These are phyloP conservation scores for Pichia scutulata DNA, from an alignment of 805 yeast species.

Conservation along the genomic window DNA sequence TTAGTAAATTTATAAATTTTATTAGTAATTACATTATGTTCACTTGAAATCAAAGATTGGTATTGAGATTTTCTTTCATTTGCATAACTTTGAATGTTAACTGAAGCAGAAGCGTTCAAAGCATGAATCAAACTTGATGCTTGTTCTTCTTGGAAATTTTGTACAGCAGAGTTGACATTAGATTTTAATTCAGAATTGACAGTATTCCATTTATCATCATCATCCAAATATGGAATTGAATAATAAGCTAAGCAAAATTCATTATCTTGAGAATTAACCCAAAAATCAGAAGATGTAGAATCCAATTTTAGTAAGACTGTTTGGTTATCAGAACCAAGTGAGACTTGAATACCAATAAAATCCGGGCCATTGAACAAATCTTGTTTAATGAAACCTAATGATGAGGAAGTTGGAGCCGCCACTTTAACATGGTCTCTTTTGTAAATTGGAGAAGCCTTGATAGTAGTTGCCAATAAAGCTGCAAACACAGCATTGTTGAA, in stretches of 20 bases:
- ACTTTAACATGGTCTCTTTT: background rate
- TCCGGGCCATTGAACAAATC: conserved; percentile 1
- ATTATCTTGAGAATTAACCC: conserved; percentile 36
- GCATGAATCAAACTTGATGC: background rate
- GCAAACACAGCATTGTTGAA: background rate
- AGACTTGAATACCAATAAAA: conserved; percentile 31
- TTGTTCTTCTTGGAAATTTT: conserved; percentile 3
- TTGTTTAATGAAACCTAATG: background rate
- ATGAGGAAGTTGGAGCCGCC: background rate
- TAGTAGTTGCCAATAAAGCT: background rate
- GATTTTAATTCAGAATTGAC: conserved; percentile 1
- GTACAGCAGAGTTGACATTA: conserved; percentile 1
- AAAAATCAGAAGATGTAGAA: conserved; percentile 61
- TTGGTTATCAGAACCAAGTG: conserved; percentile 49
- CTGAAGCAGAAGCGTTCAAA: background rate
- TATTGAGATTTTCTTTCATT: conserved; percentile 5
- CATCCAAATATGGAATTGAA: conserved; percentile 1
- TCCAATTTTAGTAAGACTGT: conserved; percentile 46
- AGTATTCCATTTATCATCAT: conserved; percentile 1
- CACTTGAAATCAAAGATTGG: conserved; percentile 1
- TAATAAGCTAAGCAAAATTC: conserved; percentile 11
- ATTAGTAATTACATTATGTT: conserved; percentile 3
- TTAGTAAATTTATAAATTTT: background rate
- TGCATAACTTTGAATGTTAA: background rate
- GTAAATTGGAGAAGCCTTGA: conserved; percentile 5